Evolutionary conservation across 2,329 filamentous ascomycete species (phyloP), one percentile per base, ranked within the genome.

Genomic region (Nemania sp.): DNA sequence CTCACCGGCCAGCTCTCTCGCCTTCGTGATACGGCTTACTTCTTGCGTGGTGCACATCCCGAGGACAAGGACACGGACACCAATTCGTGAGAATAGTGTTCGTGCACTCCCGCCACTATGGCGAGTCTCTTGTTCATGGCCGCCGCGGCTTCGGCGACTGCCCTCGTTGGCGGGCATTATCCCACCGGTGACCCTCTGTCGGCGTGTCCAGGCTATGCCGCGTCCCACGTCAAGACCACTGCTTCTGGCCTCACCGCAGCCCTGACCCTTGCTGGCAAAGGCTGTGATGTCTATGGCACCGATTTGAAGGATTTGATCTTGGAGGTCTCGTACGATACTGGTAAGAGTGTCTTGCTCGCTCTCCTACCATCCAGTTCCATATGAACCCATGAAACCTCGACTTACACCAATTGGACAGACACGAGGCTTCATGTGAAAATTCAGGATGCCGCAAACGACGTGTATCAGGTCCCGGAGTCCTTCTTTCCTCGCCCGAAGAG

Each of bases 341-440:
- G 79, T 76, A 64, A 57, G 69, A 17, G 12, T 12, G n/a, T 43
- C 58, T 29, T 1, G 3, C 25, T 39, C 32, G n/a, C n/a, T n/a
- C 35, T n/a, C 11, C 11, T 18, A 2, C 40, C 18, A 35, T n/a
- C 29, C 37, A 39, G 34, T 17, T 58, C 25, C 25, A 3, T 7
- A 29, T 4, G 25, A 4, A 4, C 48, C 21, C 17, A 42, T 43
- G 51, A 29, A 52, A 20, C 13, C 42, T 10, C n/a, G 51, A 11
- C 61, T 69, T 42, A 69, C 47, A n/a, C 15, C 10, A 2, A 34
- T 4, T 11, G 39, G 17, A 2, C 2, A 88, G 87, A 85, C 46
- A 79, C 82, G 20, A 87, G 89, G n/a, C 81, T 92, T 3, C 90
- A 91, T 70, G 86, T 92, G 70, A 83, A 89, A 68, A 90, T 92